Evolutionary conservation across 768 basidiomycete genomes (phyloP), one percentile per base, ranked within the genome.

Genomic region (Trametes cubensis): DNA sequence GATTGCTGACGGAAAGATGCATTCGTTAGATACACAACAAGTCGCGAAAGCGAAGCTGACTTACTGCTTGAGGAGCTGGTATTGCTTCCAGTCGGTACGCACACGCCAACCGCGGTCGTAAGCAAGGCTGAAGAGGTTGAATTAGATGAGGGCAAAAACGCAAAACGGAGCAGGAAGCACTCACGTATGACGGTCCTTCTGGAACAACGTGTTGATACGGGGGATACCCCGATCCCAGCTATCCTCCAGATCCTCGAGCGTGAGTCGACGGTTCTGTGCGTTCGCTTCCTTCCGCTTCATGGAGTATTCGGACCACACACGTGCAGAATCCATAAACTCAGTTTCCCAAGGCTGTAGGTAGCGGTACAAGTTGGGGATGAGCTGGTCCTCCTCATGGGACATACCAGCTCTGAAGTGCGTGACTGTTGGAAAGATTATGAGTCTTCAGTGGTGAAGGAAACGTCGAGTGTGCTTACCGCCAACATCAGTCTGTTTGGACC

Each of bases 231-330:
- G 89, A 76, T 98, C 96, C 96, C 96, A 98, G 69, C 90, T 94
- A 71, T 99, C 95, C 74, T 98, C 97, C 26, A 98, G 82, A 81
- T 98, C 97, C 74, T 99, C 97, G 20, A 99, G 81, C 2, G 97
- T 99, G 57, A 99, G 81, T 17, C 97, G 89, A 58, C 96, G 89
- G 77, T 98, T 98, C 73, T 97, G 94, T 0, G 97, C 96, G 66
- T 95, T 97, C n/a, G 97, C 97, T 73, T 99, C 97, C 75, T 98
- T 98, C 68, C 97, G 81, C 82, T 98, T 99, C 94, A 98, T 92
- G 0, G 96, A 95, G 74, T 99, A 99, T 75, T 99, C 97, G 0
- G 90, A 93, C 97, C 97, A 99, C 42, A 99, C 97, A 69, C 97
- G 94, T 42, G 95, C 95, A 2, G 95, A 98, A 72, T 99, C 97